These are phyloP conservation scores for Oxyria digyna DNA, from an alignment of 148 eudicot genomes.

Conservation along the genomic window DNA sequence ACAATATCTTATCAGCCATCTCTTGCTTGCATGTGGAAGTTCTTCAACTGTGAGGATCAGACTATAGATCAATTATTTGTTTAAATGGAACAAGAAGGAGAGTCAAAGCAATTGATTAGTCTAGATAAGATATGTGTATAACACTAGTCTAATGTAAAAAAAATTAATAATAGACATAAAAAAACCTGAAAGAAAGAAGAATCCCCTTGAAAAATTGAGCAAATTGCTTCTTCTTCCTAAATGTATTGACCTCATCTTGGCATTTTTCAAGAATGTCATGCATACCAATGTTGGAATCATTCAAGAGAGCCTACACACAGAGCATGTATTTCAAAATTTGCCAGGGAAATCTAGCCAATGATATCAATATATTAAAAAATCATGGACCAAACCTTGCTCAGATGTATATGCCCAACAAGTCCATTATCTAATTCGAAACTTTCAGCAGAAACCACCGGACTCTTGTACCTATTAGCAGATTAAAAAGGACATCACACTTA, in stretches of 20 bases:
- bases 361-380: background rate
- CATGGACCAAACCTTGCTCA: conserved; percentile 46
- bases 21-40: background rate
- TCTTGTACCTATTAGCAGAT: conserved; percentile 45
- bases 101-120: background rate
- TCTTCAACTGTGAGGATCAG: background rate
- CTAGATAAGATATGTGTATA: background rate
- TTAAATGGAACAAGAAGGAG: background rate
- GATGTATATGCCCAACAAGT: conserved; percentile 88
- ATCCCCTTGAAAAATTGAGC: conserved; percentile 56
- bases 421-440: conserved; percentile 45
- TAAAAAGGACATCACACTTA: background rate
- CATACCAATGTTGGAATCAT: conserved; percentile 41
- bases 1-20: background rate
- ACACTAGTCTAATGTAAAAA: background rate
- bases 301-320: conserved; percentile 33
- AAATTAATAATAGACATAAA: too few relatives aligned
- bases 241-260: conserved; percentile 37
- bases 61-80: background rate
- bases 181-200: conserved; percentile 46
- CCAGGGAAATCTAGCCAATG: background rate
- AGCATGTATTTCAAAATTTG: conserved; percentile 1
- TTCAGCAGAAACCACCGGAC: conserved; percentile 29
- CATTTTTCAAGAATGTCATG: conserved; percentile 51
- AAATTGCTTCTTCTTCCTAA: conserved; percentile 59